Evolutionary conservation across 176 grass and related monocot species (phyloP).

Genomic region (Oryza glaberrima): DNA sequence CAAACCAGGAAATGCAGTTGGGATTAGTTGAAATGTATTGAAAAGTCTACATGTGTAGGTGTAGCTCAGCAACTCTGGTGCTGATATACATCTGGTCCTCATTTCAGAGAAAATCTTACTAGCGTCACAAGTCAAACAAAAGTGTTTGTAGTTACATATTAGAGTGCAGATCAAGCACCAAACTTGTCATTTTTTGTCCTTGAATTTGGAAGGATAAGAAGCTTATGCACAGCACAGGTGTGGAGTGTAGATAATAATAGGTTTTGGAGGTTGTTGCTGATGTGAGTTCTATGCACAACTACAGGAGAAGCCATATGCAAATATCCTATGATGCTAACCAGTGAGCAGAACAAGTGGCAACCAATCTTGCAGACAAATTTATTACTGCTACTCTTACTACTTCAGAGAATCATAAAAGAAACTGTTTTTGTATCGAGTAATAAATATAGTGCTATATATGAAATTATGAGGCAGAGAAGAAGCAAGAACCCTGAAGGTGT

Average conservation of each 20-base stretch:
- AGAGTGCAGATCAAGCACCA: conserved; percentile 16
- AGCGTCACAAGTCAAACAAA: background rate
- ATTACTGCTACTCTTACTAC: background rate
- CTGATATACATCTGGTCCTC: background rate
- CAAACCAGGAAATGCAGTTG: background rate
- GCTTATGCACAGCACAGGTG: background rate
- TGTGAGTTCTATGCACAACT: background rate
- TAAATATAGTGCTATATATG: background rate
- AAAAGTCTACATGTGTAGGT: background rate
- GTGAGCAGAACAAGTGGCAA: background rate
- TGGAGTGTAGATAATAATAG: background rate
- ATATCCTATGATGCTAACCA: conserved; percentile 30
- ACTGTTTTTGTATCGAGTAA: background rate
- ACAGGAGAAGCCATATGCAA: background rate
- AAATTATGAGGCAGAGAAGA: background rate
- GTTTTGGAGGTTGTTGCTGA: background rate
- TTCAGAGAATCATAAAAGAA: background rate
- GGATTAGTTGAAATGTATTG: conserved; percentile 23
- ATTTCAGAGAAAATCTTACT: background rate
- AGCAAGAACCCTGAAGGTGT: background rate
- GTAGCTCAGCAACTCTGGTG: conserved; percentile 12
- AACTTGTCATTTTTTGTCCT: background rate
- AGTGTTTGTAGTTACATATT: conserved; percentile 7
- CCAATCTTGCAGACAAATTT: background rate
- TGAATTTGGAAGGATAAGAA: background rate